Evolutionary conservation across 495 filamentous ascomycete genomes (phyloP).

Genomic region (Penicillium angulare): DNA sequence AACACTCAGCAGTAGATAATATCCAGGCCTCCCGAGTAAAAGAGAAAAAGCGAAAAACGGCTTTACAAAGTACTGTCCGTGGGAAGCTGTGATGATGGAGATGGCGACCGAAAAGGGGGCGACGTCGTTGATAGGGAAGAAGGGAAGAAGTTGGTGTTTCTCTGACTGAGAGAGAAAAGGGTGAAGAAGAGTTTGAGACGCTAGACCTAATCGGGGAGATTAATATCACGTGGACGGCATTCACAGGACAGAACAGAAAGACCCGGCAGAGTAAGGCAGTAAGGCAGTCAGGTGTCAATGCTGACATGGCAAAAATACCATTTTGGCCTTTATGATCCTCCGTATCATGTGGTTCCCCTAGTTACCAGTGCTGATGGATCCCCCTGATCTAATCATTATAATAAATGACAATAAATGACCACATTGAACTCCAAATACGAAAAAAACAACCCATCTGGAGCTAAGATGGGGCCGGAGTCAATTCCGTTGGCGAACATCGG

Average conservation of each 20-base stretch:
- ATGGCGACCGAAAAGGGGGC: conserved; percentile 14
- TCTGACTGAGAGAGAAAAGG: conserved; percentile 4
- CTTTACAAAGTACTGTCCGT: conserved; percentile 27
- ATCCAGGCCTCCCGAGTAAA: too few species aligned
- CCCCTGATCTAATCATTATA: neutral
- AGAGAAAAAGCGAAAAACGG: conserved; percentile 15
- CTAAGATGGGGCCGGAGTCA: conserved; percentile 7
- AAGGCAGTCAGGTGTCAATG: neutral
- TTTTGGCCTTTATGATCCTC: neutral
- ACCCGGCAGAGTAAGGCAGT: too few species aligned
- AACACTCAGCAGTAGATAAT: too few species aligned
- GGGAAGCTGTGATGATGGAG: conserved; percentile 4
- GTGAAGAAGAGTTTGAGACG: too few species aligned
- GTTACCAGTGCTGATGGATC: conserved; percentile 2
- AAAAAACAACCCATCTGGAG: neutral
- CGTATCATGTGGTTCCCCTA: conserved; percentile 8
- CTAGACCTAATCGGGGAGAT: too few species aligned
- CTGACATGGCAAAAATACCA: neutral
- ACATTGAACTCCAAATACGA: neutral
- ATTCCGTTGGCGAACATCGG: conserved; percentile 4
- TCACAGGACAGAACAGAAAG: too few species aligned
- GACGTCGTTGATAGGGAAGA: conserved; percentile 19
- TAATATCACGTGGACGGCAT: too few species aligned
- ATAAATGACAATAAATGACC: too few species aligned
- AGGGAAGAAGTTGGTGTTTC: conserved; percentile 9